Conservation (phyloP, 805 yeast genomes). For the Cyberlindnera euphorbiiphila region DNA sequence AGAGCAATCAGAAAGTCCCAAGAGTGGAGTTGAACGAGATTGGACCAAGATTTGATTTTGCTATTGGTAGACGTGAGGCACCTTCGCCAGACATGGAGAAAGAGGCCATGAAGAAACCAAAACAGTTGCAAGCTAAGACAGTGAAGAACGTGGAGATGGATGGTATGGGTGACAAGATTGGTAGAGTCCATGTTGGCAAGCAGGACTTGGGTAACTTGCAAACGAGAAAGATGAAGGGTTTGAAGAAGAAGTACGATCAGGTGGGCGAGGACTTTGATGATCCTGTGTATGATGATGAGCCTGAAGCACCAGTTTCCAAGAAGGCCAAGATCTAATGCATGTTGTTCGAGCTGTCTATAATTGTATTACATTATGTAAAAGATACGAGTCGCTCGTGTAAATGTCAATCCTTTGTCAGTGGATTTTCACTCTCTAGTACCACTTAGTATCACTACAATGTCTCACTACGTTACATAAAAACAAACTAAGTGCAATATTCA, state of each 20-base stretch:
- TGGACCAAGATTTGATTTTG: slow-evolving; percentile 94
- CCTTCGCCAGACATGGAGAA: slow-evolving; percentile 86
- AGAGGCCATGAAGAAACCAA: slow-evolving; percentile 81
- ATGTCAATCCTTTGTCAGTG: too few species aligned
- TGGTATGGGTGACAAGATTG: slow-evolving; percentile 92
- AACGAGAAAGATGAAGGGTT: slow-evolving; percentile 98
- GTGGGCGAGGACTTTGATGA: slow-evolving; percentile 45
- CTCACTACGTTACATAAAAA: too few species aligned
- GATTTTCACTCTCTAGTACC: too few species aligned
- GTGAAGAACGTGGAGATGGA: slow-evolving; percentile 90
- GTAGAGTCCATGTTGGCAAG: slow-evolving; percentile 92
- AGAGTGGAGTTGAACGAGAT: slow-evolving; percentile 92
- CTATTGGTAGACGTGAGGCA: slow-evolving; percentile 78
- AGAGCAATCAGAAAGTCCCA: slow-evolving; percentile 84
- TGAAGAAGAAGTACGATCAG: slow-evolving; percentile 84
- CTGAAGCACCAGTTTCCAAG: slow-evolving; percentile 34
- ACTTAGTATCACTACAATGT: too few species aligned
- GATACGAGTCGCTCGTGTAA: too few species aligned
- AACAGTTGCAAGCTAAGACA: slow-evolving; percentile 72
- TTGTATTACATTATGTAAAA: slow-evolving; percentile 2
- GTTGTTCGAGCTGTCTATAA: not conserved
- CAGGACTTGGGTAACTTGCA: slow-evolving; percentile 89
- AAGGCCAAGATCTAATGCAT: slow-evolving; percentile 20
- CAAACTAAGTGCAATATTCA: not conserved
- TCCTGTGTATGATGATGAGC: slow-evolving; percentile 42